Base-by-base conservation (phyloP, 2,329 filamentous ascomycete species). In the Penicillium fuscoglaucum region DNA sequence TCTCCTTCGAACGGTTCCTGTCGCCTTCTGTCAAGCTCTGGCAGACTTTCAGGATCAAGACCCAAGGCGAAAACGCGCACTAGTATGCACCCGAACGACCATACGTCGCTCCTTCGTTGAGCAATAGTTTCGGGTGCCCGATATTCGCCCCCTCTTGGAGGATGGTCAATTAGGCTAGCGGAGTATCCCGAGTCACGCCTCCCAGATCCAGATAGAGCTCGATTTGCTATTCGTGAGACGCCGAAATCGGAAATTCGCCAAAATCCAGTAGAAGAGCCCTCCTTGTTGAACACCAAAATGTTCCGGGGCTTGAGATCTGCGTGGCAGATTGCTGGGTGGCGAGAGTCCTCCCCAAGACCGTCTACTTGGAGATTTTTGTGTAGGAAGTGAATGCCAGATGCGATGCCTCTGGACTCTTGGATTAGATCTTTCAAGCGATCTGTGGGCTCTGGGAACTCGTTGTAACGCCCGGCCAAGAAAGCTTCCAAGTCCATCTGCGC, bases 181-280 rank as follows among this genome's bases (percentile, higher is more conserved):
- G 33, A 8, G 26, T 50, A 50, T 21, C 19, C 33, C 10, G 33
- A 39, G 24, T 26, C 61, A 8, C 7, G 19, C 40, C 40, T 41
- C 12, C 40, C 12, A 41, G 6, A 15, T 21, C 43, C 41, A 1
- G 60, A 58, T 6, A 12, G 12, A 4, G 10, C 39, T 19, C 28
- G 52, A 29, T 28, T 41, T 44, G 12, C 28, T 24, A 33, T 10
- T 4, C 10, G 29, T 6, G 67, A 68, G 8, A 66, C 58, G 4
- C 67, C 66, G 39, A 70, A 70, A 48, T 70, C 67, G 1, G 60
- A 46, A 15, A 70, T 68, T 52, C 58, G 66, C 68, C 68, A 69
- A 21, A 57, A 58, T 12, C 68, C 66, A 1, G 66, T 66, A 6
- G 50, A 48, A 2, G 45, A 31, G 3, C 28, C 35, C 3, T 43